Base-by-base conservation (phyloP, 2,329 filamentous ascomycete genomes). In the Trichothecium roseum region DNA sequence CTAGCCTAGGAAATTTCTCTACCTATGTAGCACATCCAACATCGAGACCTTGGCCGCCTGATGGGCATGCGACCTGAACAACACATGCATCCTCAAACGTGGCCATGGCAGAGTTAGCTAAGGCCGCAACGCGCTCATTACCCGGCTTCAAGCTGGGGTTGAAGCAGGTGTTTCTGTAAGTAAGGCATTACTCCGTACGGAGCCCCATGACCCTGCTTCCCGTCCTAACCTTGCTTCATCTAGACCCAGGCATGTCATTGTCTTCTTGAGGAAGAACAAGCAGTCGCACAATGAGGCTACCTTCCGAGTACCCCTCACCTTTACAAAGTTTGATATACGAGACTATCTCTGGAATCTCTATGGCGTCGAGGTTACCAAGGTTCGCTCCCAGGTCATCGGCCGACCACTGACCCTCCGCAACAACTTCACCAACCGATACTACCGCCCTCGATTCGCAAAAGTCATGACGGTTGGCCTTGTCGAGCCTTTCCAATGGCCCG, bases 291-390 rank as follows among this genome's bases (percentile, higher is more conserved):
- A 78, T 56, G 86, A 84, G 56, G 91, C 89, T 43, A 81, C 79
- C 50, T 98, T 98, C 74, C 72, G 81, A 51, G 89, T 95, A 22
- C 91, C 91, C 9, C 72, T 96, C 48, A 78, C 75, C 49, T 87
- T 95, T 69, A 94, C 86, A 69, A 98, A 98, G 65, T 81, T 96
- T 60, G 91, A 98, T 58, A 66, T 98, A 29, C 84, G 87, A 59
- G 88, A 95, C 66, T 98, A 96, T 66, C 80, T 98, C 42, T 84
- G 76, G 65, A 79, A 94, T 58, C 74, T 74, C 30, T 98, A 98
- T 69, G 70, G 73, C 41, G 79, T 96, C 42, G 72, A 79, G 44
- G 75, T 81, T 36, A 64, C 75, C 35, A 69, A 69, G 45, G 78
- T 96, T 42, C 83, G 89, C 42, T 87, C 84, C 36, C 89, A 53